Percentiles rank a stretch among this genome's conserved stretches.
phyloP scores from a whole-genome alignment of 331 rosid species.

The Rosa hybrid region DNA sequence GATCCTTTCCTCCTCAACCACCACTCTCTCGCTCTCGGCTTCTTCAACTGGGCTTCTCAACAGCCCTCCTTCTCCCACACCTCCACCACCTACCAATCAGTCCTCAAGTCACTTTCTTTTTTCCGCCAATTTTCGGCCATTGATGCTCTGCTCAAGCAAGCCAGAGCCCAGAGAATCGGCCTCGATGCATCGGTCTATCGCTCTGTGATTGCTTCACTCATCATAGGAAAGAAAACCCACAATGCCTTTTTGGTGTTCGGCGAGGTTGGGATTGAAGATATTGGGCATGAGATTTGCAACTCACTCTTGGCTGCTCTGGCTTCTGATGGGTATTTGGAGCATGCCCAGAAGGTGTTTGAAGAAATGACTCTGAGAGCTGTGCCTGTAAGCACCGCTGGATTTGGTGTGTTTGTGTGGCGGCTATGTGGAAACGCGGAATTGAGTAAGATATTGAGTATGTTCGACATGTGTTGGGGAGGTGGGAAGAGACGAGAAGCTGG shows the following conservation, averaged over 20 bases:
- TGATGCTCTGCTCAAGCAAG: constrained; percentile 59
- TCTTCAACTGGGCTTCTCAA: constrained; percentile 95
- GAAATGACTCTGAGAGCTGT: constrained; percentile 57
- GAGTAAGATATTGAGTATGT: constrained; percentile 38
- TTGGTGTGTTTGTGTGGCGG: constrained; percentile 76
- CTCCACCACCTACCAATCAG: constrained; percentile 54
- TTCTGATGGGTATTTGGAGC: constrained; percentile 51
- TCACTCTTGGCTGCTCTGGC: constrained; percentile 66
- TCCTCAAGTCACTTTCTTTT: constrained; percentile 71
- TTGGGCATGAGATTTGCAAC: constrained; percentile 60
- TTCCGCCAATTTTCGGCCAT: constrained; percentile 51
- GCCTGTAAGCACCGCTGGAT: constrained; percentile 64
- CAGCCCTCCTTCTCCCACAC: constrained; percentile 75
- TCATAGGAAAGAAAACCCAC: constrained; percentile 47
- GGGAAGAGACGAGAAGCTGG: no score
- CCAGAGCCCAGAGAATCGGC: constrained; percentile 42
- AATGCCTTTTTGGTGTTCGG: constrained; percentile 56
- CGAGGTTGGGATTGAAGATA: constrained; percentile 22
- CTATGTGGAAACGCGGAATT: constrained; percentile 47
- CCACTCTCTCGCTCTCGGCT: constrained; percentile 83
- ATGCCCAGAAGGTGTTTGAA: constrained; percentile 61
- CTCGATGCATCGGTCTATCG: constrained; percentile 53
- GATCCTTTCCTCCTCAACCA: constrained; percentile 81
- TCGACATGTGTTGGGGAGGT: no score
- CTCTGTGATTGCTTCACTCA: constrained; percentile 53